Percentiles rank a stretch among this genome's conserved stretches.
These are phyloP conservation scores for Blastobotrys elegans DNA, from an alignment of 1,139 yeast genomes.

Conservation along the genomic window DNA sequence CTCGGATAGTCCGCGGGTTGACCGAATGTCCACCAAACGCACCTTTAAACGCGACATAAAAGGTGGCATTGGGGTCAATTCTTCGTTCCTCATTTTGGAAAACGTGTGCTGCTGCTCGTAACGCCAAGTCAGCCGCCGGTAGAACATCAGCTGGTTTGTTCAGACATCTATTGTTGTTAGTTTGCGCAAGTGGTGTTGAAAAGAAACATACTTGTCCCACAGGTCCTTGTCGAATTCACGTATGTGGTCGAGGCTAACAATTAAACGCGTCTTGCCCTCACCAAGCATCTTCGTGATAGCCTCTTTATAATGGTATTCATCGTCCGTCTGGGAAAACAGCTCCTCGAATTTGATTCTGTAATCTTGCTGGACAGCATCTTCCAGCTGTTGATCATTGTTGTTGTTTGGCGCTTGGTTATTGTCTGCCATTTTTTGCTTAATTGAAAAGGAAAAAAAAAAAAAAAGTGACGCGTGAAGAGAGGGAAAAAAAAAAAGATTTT, in stretches of 20 bases:
- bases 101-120: constrained; percentile 65
- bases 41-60: constrained; percentile 80
- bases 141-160: constrained; percentile 75
- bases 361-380: constrained; percentile 9
- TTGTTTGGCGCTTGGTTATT: background rate
- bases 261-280: constrained; percentile 60
- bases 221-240: constrained; percentile 75
- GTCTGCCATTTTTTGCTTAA: background rate
- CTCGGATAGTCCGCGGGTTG: constrained; percentile 81
- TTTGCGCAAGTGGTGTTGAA: background rate
- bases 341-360: constrained; percentile 61
- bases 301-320: constrained; percentile 55
- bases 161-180: constrained; percentile 29
- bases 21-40: constrained; percentile 86
- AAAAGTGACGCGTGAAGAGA: background rate
- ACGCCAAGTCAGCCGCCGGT: constrained; percentile 87
- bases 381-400: background rate
- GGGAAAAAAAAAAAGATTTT: background rate
- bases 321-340: constrained; percentile 42
- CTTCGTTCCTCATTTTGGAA: constrained; percentile 40
- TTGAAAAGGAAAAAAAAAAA: background rate
- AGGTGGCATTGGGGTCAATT: constrained; percentile 58
- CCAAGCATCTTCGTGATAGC: constrained; percentile 68
- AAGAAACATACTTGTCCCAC: constrained; percentile 56
- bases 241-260: constrained; percentile 78